Evolutionary conservation across 2,329 filamentous ascomycete genomes (phyloP).

Genomic region (Hymenoscyphus linearis): DNA sequence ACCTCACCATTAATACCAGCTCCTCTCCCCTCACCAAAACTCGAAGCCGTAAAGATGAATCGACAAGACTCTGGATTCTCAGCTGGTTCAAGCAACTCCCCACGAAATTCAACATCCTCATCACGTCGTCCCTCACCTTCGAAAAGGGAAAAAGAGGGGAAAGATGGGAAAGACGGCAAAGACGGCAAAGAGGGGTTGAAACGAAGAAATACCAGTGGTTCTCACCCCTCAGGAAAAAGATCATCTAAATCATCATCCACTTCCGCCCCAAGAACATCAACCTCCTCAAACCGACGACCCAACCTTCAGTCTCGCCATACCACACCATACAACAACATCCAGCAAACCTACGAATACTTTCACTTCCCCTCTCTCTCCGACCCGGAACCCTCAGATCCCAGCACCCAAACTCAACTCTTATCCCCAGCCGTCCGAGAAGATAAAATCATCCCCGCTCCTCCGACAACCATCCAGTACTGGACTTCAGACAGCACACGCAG

Average conservation of each 20-base stretch:
- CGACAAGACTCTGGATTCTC: slow-evolving; percentile 30
- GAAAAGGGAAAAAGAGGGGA: slow-evolving; percentile 5
- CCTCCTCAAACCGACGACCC: slow-evolving; percentile 8
- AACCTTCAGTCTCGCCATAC: slow-evolving; percentile 11
- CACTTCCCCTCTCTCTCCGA: slow-evolving; percentile 28
- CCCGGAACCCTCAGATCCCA: slow-evolving; percentile 3
- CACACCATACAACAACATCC: slow-evolving; percentile 1
- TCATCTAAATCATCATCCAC: slow-evolving; percentile 15
- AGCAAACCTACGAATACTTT: slow-evolving; percentile 26
- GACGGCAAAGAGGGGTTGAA: slow-evolving; percentile 4
- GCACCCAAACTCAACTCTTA: slow-evolving; percentile 39
- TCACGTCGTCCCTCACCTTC: slow-evolving; percentile 10
- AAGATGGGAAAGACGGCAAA: too few species aligned
- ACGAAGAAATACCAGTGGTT: slow-evolving; percentile 13
- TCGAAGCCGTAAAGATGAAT: slow-evolving; percentile 22
- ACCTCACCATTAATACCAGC: slow-evolving; percentile 2
- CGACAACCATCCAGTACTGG: slow-evolving; percentile 61
- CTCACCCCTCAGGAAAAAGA: slow-evolving; percentile 17
- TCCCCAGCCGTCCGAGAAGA: neutral
- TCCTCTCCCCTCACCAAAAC: slow-evolving; percentile 10
- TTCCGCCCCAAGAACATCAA: slow-evolving; percentile 1
- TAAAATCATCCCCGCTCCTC: slow-evolving; percentile 38
- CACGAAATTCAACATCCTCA: slow-evolving; percentile 18
- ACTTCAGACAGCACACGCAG: slow-evolving; percentile 58
- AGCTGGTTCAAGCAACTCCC: slow-evolving; percentile 12